phyloP scores from a whole-genome alignment of 169 alveolate species.

The Plasmodium adleri region DNA sequence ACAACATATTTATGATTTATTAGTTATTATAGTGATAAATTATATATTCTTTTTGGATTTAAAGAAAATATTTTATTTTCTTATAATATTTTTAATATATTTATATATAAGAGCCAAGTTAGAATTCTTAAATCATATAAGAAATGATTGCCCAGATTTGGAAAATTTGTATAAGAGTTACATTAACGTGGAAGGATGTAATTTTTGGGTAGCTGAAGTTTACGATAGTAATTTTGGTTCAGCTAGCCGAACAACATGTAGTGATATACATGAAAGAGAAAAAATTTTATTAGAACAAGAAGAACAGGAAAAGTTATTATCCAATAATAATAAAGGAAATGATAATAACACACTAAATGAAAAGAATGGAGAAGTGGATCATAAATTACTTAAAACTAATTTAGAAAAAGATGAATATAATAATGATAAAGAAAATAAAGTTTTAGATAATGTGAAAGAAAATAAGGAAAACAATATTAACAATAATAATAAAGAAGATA shows the following conservation, averaged over 20 bases:
- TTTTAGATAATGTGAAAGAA: not conserved
- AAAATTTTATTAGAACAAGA: constrained; percentile 75
- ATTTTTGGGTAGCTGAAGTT: constrained; percentile 93
- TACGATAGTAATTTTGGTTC: constrained; percentile 77
- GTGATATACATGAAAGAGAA: constrained; percentile 77
- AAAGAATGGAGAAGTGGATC: constrained; percentile 27
- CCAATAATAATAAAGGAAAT: constrained; percentile 18
- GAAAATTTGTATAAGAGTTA: constrained; percentile 87
- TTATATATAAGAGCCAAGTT: constrained; percentile 88
- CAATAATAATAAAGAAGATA: not conserved
- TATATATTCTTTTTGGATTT: constrained; percentile 82
- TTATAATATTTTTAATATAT: constrained; percentile 84
- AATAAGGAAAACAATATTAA: not conserved
- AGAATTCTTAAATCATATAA: constrained; percentile 90
- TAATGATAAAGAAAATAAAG: constrained; percentile 3
- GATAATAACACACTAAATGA: not conserved
- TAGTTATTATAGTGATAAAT: constrained; percentile 81
- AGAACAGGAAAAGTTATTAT: constrained; percentile 66
- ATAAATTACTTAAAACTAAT: constrained; percentile 16
- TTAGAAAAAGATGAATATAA: constrained; percentile 8
- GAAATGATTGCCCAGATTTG: constrained; percentile 90
- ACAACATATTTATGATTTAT: constrained; percentile 84
- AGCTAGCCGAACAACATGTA: constrained; percentile 74
- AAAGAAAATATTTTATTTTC: constrained; percentile 82
- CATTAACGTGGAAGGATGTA: constrained; percentile 84